These are phyloP conservation scores for Fusarium hainanense DNA, from an alignment of 2,329 filamentous ascomycete genomes.

Conservation along the genomic window DNA sequence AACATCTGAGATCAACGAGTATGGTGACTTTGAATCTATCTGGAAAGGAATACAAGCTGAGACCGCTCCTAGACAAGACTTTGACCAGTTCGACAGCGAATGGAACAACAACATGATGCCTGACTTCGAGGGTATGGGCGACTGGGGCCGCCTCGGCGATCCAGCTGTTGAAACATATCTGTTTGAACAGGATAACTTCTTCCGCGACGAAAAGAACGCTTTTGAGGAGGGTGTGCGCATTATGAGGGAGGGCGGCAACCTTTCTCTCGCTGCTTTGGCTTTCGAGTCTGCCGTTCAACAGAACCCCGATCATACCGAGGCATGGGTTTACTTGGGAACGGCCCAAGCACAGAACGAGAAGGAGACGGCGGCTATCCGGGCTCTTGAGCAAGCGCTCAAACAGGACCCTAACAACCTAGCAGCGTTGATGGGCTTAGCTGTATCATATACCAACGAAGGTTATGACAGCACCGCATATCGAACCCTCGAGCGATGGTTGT, in stretches of 20 bases:
- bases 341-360: constrained; percentile 99
- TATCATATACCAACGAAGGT: constrained; percentile 98
- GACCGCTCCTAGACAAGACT: constrained; percentile 72
- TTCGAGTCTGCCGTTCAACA: constrained; percentile 97
- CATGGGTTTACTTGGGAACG: constrained; percentile 91
- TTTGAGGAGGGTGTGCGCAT: constrained; percentile 95
- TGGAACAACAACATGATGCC: constrained; percentile 73
- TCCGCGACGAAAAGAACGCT: constrained; percentile 81
- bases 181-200: constrained; percentile 95
- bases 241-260: constrained; percentile 91
- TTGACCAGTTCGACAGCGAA: constrained; percentile 78
- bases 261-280: constrained; percentile 90
- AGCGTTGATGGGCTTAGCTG: constrained; percentile 93
- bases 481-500: constrained; percentile 95
- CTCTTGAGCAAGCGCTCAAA: constrained; percentile 89
- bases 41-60: constrained; percentile 86
- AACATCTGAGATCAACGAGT: constrained; percentile 78
- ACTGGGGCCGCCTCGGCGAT: constrained; percentile 75
- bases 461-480: constrained; percentile 98
- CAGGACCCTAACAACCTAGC: constrained; percentile 87
- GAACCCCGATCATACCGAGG: constrained; percentile 86
- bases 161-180: constrained; percentile 89
- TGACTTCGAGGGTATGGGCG: constrained; percentile 72
- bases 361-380: constrained; percentile 93
- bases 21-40: constrained; percentile 89